Evolutionary conservation across 225 moss, liverwort and hornwort genomes (phyloP).

Genomic region (Thuidium tamariscinum): DNA sequence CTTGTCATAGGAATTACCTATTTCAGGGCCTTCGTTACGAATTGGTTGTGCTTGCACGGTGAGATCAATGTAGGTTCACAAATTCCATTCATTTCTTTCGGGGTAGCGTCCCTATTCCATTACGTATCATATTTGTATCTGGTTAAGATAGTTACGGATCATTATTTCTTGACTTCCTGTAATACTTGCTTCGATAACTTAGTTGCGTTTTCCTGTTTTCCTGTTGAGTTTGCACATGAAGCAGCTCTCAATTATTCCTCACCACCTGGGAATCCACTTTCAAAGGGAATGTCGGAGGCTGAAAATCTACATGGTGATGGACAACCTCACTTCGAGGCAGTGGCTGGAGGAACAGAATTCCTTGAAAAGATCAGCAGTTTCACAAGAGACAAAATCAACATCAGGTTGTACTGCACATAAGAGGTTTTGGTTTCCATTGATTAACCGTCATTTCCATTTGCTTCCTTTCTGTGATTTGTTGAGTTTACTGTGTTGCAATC

Average conservation of each 20-base stretch:
- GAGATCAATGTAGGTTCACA: background rate
- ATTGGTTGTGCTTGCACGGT: background rate
- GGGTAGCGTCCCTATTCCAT: background rate
- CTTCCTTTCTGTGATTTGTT: too few species aligned
- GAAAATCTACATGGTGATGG: background rate
- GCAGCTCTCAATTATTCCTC: slow-evolving; percentile 51
- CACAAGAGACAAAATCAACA: background rate
- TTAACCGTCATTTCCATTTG: background rate
- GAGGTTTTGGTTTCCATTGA: background rate
- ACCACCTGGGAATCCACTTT: background rate
- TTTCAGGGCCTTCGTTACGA: background rate
- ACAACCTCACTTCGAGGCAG: slow-evolving; percentile 16
- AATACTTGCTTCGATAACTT: background rate
- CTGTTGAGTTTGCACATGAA: background rate
- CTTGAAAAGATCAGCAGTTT: slow-evolving; percentile 31
- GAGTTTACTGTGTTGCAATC: background rate
- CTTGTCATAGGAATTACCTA: background rate
- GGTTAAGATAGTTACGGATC: background rate
- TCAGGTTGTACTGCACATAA: background rate
- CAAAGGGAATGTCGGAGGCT: background rate
- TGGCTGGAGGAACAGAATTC: slow-evolving; percentile 37
- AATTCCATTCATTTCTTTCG: background rate
- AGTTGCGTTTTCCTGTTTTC: background rate
- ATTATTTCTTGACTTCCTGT: background rate
- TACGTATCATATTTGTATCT: background rate